A percentile compares a stretch with the other conserved stretches of the same genome.
These are phyloP conservation scores for Diutina sp. DNA, from an alignment of 1,139 yeast species.

Conservation along the genomic window DNA sequence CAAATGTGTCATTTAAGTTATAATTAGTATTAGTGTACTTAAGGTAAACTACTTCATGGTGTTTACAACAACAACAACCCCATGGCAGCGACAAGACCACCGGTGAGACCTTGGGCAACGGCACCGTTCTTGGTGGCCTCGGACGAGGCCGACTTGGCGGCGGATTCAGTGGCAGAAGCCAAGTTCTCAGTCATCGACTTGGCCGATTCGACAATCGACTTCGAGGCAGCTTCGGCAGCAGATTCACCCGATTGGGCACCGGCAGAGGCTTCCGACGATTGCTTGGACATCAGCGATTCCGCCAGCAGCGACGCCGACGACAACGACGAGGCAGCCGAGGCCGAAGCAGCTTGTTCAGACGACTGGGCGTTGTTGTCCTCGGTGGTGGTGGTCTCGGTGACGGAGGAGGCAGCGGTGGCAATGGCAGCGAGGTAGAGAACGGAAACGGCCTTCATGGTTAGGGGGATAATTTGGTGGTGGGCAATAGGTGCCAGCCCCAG, in stretches of 20 bases:
- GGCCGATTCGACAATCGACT: constrained; percentile 5
- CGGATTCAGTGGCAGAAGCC: background rate
- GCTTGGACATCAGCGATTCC: constrained; percentile 2
- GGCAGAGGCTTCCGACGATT: background rate
- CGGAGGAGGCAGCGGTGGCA: background rate
- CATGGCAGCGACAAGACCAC: constrained; percentile 14
- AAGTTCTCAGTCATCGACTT: background rate
- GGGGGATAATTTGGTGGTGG: background rate
- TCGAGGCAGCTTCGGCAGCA: constrained; percentile 3
- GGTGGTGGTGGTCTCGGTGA: background rate
- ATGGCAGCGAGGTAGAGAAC: background rate
- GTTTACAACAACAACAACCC: constrained; percentile 17
- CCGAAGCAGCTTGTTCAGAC: background rate
- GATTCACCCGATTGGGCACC: constrained; percentile 4
- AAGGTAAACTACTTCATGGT: no score
- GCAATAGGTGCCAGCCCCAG: background rate
- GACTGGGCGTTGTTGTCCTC: background rate
- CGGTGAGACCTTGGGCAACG: background rate
- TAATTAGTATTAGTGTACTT: no score
- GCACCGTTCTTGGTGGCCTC: constrained; percentile 3
- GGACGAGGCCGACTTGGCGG: constrained; percentile 3
- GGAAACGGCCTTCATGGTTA: background rate
- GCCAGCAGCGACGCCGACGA: background rate
- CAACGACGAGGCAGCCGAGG: background rate
- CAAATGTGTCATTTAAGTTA: no score